phyloP scores from a whole-genome alignment of 441 rosid species.

The Populus hybrid region DNA sequence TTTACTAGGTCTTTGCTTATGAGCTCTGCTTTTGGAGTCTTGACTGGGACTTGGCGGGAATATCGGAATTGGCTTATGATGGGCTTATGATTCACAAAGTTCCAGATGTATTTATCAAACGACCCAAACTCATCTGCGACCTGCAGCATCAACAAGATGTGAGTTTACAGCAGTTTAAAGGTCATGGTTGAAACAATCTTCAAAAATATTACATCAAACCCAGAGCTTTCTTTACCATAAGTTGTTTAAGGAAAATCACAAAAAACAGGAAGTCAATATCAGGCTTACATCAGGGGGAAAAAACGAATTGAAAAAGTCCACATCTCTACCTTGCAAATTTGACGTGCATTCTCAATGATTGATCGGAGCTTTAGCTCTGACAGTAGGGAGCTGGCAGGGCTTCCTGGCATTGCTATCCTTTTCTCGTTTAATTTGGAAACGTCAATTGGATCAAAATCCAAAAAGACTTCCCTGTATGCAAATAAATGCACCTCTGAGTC shows the following conservation, averaged over 20 bases:
- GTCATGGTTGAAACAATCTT: neutral
- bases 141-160: conserved; percentile 39
- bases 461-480: conserved; percentile 59
- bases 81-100: conserved; percentile 66
- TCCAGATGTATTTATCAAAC: conserved; percentile 70
- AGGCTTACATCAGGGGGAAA: neutral
- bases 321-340: conserved; percentile 53
- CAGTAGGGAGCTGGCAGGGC: conserved; percentile 49
- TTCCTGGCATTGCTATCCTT: conserved; percentile 50
- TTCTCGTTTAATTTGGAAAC: conserved; percentile 39
- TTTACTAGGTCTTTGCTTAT: conserved; percentile 77
- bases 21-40: conserved; percentile 68
- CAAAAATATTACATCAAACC: neutral
- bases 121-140: conserved; percentile 68
- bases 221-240: too few species aligned
- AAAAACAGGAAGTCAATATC: neutral
- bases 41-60: conserved; percentile 70
- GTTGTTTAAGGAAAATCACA: neutral
- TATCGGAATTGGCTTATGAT: conserved; percentile 57
- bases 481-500: neutral
- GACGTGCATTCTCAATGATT: conserved; percentile 61
- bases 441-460: conserved; percentile 53
- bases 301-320: neutral
- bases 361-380: conserved; percentile 60
- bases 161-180: conserved; percentile 6